Conservation (phyloP, 495 filamentous ascomycete genomes). For the Podospora appendiculata region DNA sequence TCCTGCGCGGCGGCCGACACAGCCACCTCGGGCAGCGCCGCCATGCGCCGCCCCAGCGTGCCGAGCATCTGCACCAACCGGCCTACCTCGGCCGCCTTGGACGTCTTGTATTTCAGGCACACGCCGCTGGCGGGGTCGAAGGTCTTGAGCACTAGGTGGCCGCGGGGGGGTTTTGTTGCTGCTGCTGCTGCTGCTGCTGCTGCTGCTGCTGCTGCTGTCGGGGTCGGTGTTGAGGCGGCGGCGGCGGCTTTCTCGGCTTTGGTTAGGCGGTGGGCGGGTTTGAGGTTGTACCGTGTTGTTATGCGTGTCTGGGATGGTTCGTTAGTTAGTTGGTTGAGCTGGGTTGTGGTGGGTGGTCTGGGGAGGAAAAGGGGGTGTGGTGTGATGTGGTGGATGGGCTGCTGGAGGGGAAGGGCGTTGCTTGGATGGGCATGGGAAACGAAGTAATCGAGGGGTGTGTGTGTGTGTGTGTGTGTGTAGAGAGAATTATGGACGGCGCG, state of each 20-base stretch:
- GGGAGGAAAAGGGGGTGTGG: conserved; percentile 2
- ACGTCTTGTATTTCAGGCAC: conserved; percentile 82
- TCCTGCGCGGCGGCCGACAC: conserved; percentile 35
- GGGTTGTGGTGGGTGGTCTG: no score
- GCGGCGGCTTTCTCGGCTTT: conserved; percentile 15
- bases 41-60: conserved; percentile 57
- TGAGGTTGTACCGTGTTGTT: conserved; percentile 77
- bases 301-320: conserved; percentile 61
- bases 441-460: background rate
- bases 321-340: conserved; percentile 6
- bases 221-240: background rate
- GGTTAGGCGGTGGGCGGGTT: conserved; percentile 26
- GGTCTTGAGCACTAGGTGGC: conserved; percentile 75
- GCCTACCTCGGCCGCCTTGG: conserved; percentile 84
- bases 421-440: background rate
- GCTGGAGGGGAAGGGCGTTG: background rate
- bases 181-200: background rate
- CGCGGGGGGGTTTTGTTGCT: conserved; percentile 30
- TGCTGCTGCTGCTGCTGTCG: background rate
- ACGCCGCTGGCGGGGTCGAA: conserved; percentile 77
- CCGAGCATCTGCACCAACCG: conserved; percentile 70
- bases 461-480: no score
- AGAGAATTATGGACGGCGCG: background rate
- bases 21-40: conserved; percentile 51
- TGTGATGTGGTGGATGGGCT: background rate